These are phyloP conservation scores for Solanum sparsipilum DNA, from an alignment of 257 asterid species.

Conservation along the genomic window DNA sequence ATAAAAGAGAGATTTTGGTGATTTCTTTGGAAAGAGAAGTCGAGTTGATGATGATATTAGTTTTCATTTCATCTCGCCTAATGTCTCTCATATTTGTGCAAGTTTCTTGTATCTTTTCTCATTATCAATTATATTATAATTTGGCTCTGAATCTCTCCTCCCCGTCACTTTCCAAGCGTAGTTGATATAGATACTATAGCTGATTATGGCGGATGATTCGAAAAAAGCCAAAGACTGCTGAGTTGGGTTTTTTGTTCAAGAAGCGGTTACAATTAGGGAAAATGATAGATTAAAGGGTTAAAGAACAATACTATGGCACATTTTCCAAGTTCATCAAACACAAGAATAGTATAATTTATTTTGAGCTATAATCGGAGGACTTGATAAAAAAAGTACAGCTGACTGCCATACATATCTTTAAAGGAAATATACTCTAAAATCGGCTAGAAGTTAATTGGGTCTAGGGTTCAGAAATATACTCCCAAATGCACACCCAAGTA, in stretches of 20 bases:
- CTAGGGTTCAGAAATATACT: too few species aligned
- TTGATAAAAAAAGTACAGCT: background rate
- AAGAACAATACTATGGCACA: background rate
- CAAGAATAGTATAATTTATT: background rate
- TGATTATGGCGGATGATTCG: too few species aligned
- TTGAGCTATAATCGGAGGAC: background rate
- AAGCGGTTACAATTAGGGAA: background rate
- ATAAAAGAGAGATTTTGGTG: background rate
- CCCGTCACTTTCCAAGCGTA: too few species aligned
- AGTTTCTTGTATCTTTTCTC: background rate
- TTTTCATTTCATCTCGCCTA: background rate
- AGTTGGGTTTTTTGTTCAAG: background rate
- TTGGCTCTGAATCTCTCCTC: too few species aligned
- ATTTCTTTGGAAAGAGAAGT: background rate
- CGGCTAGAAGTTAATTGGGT: background rate
- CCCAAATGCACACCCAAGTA: background rate
- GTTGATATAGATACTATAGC: too few species aligned
- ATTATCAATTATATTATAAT: too few species aligned
- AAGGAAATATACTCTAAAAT: background rate
- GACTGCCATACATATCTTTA: background rate
- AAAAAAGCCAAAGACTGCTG: background rate
- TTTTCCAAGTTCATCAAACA: background rate
- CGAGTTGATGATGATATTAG: background rate
- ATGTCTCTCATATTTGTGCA: background rate
- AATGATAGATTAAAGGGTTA: background rate